Evolutionary conservation across 352 stramenopile genomes (phyloP), one percentile per base, ranked within the genome.

Genomic region (Globisporangium cylindrosporum): DNA sequence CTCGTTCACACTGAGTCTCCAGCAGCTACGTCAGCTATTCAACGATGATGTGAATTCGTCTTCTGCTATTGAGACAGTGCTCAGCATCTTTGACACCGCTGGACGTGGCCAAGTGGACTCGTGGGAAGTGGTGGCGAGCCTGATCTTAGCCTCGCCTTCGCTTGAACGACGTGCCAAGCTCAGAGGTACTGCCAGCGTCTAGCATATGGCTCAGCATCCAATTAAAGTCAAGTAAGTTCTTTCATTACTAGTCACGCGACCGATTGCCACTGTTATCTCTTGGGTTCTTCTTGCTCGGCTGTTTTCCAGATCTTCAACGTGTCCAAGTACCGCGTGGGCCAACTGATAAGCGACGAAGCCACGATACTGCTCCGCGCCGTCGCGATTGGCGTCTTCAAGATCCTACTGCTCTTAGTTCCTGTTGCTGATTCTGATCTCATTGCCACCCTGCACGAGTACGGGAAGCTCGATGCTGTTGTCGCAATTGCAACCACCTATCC

Each of bases 241-340:
- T 4, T 51, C 20, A 24, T n/a, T 12, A 41, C 34, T 41, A 41
- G 34, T 4, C 34, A 41, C 12, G 9, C 34, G 34, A 41, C 34
- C 34, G 34, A 41, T 12, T 41, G 34, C 14, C 34, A 41, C 9
- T 14, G 34, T 14, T 14, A 41, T 15, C 34, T 41, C 34, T 41
- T 41, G 34, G 34, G 34, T 41, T 41, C 34, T 41, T 41, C 34
- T 41, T 41, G 34, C 34, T 41, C 53, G 79, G 74, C 48, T 0
- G 68, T 81, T 14, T 81, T 79, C 56, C 32, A 73, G 6, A 55
- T 73, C 36, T 81, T 81, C 53, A 81, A 81, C 43, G 64, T 71
- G 20, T 76, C 72, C 24, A 76, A 67, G 41, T 68, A 76, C 60
- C 74, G 69, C 12, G 48, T 62, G 27, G 74, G 70, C 6, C 51